phyloP scores from a whole-genome alignment of 768 basidiomycete species.

The Pleurotus salmoneostramineus region DNA sequence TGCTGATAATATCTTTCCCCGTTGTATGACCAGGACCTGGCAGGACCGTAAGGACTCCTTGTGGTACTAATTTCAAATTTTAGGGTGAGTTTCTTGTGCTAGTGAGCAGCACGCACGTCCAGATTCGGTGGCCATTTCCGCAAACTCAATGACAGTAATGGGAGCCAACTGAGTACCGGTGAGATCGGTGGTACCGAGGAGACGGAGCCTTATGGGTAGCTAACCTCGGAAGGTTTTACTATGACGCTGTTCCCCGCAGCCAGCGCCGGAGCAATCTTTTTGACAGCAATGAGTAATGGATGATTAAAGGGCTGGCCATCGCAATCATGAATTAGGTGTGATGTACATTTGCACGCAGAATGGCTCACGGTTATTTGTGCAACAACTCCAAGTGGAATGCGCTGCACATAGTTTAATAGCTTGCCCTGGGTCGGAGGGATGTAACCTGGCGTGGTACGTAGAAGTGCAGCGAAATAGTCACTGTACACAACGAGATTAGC shows the following conservation, averaged over 20 bases:
- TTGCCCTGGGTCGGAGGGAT: conserved; percentile 79
- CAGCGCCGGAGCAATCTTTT: conserved; percentile 84
- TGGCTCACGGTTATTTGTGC: conserved; percentile 75
- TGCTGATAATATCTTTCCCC: conserved; percentile 60
- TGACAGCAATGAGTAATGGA: conserved; percentile 82
- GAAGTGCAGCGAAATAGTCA: conserved; percentile 72
- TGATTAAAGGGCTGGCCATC: conserved; percentile 76
- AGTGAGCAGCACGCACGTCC: conserved; percentile 47
- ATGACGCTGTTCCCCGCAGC: conserved; percentile 84
- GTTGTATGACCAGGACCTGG: conserved; percentile 67
- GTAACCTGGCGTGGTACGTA: conserved; percentile 66
- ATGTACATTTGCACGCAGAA: not conserved
- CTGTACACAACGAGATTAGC: conserved; percentile 28
- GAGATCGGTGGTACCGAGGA: not conserved
- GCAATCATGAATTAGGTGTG: not conserved
- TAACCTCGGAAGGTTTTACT: conserved; percentile 78
- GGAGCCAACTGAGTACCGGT: conserved; percentile 56
- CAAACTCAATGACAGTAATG: conserved; percentile 75
- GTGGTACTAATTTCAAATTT: conserved; percentile 51
- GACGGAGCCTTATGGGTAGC: conserved; percentile 1
- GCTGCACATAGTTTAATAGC: conserved; percentile 73
- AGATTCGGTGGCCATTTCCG: conserved; percentile 54
- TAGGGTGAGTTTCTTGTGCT: not conserved
- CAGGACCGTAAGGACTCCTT: conserved; percentile 68
- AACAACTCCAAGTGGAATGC: conserved; percentile 84